Conservation (phyloP, 768 basidiomycete genomes). For the Mycena venus region DNA sequence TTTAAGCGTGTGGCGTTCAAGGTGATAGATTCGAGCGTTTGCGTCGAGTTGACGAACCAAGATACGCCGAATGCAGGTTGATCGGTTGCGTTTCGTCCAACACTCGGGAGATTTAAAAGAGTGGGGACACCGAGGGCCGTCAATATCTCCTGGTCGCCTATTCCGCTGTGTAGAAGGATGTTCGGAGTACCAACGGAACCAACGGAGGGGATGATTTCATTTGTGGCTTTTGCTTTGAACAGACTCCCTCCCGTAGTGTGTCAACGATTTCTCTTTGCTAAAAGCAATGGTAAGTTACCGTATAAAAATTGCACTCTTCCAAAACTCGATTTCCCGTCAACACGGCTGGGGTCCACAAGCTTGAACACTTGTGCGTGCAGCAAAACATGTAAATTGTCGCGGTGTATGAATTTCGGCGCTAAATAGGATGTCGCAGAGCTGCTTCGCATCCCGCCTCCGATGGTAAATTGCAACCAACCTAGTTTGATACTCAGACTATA, state of each 20-base stretch:
- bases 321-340: constrained; percentile 31
- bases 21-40: constrained; percentile 16
- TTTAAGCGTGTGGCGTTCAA: constrained; percentile 30
- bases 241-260: neutral
- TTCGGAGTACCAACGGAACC: constrained; percentile 45
- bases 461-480: constrained; percentile 51
- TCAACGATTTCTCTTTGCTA: neutral
- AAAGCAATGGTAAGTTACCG: neutral
- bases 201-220: constrained; percentile 49
- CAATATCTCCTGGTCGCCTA: neutral
- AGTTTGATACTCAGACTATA: too few relatives aligned
- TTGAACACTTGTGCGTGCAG: constrained; percentile 49
- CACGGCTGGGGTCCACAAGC: constrained; percentile 36
- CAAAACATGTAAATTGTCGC: constrained; percentile 53
- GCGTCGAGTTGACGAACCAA: constrained; percentile 38
- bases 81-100: constrained; percentile 37
- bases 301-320: constrained; percentile 34
- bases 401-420: constrained; percentile 37
- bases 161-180: constrained; percentile 6
- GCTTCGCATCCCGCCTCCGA: constrained; percentile 49
- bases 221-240: constrained; percentile 34
- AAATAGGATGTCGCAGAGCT: constrained; percentile 55
- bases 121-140: constrained; percentile 22
- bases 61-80: constrained; percentile 34
- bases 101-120: constrained; percentile 34